Evolutionary conservation across 441 rosid species (phyloP).

Genomic region (Aleurites moluccanus): DNA sequence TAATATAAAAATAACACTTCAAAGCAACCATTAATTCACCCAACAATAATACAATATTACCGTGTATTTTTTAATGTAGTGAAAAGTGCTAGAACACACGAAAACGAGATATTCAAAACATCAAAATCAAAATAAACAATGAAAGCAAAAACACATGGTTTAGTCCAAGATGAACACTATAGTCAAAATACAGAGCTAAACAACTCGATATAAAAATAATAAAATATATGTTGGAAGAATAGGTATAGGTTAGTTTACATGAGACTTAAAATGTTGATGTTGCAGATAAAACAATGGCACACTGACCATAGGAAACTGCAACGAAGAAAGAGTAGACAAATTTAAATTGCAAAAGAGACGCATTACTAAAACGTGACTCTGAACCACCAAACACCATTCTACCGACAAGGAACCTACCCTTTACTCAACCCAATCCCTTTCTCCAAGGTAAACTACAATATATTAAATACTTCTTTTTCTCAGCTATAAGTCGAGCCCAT

Average conservation of each 20-base stretch:
- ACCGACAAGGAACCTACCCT: not conserved
- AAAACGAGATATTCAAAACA: not conserved
- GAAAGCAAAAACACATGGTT: not conserved
- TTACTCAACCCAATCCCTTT: not conserved
- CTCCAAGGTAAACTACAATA: no score
- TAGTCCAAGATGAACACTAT: not conserved
- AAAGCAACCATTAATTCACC: not conserved
- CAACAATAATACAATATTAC: not conserved
- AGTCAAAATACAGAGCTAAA: no score
- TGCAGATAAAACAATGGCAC: conserved; percentile 11
- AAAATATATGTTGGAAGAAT: not conserved
- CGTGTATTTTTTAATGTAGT: not conserved
- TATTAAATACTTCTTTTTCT: no score
- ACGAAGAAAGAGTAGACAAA: conserved; percentile 13
- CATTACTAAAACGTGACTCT: conserved; percentile 17
- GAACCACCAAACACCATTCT: not conserved
- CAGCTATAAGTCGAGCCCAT: not conserved
- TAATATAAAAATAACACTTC: not conserved
- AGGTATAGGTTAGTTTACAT: conserved; percentile 15
- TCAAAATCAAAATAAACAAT: not conserved
- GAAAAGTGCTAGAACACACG: no score
- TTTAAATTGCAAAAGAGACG: not conserved
- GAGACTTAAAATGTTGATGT: no score
- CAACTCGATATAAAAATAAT: not conserved
- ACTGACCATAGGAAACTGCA: conserved; percentile 25